Conservation (phyloP, 805 yeast species). For the Diddensiella transvaalensis region DNA sequence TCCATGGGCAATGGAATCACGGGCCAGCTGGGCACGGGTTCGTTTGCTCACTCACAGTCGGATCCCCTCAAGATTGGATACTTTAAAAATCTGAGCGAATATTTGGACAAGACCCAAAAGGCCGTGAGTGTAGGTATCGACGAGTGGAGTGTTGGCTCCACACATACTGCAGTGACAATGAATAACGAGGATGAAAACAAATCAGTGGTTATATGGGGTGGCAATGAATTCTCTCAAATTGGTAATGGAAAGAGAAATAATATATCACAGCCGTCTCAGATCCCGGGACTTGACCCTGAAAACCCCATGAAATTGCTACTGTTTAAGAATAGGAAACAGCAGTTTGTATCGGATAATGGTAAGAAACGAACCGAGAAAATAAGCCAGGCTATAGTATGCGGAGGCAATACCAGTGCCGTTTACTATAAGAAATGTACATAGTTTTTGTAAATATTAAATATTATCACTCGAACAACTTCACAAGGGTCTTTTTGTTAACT, state of each 20-base stretch:
- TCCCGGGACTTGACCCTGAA: conserved; percentile 9
- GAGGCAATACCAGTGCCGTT: conserved; percentile 58
- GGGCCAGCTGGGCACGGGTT: conserved; percentile 83
- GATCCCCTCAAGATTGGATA: conserved; percentile 59
- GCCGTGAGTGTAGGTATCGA: conserved; percentile 47
- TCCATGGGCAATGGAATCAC: conserved; percentile 80
- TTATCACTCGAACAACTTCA: conserved; percentile 16
- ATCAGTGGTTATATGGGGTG: conserved; percentile 79
- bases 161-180: conserved; percentile 43
- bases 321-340: conserved; percentile 32
- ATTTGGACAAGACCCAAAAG: conserved; percentile 43
- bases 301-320: conserved; percentile 32
- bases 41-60: conserved; percentile 68
- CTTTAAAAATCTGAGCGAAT: conserved; percentile 49
- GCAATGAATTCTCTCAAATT: conserved; percentile 75
- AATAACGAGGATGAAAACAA: conserved; percentile 2
- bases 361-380: conserved; percentile 29
- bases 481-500: conserved; percentile 34
- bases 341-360: conserved; percentile 29
- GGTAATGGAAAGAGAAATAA: conserved; percentile 77
- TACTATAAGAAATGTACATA: conserved; percentile 43
- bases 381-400: conserved; percentile 61
- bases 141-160: conserved; percentile 57
- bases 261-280: conserved; percentile 21
- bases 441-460: not conserved